Conservation (phyloP, 225 moss, liverwort and hornwort genomes). For the Polytrichum commune region DNA sequence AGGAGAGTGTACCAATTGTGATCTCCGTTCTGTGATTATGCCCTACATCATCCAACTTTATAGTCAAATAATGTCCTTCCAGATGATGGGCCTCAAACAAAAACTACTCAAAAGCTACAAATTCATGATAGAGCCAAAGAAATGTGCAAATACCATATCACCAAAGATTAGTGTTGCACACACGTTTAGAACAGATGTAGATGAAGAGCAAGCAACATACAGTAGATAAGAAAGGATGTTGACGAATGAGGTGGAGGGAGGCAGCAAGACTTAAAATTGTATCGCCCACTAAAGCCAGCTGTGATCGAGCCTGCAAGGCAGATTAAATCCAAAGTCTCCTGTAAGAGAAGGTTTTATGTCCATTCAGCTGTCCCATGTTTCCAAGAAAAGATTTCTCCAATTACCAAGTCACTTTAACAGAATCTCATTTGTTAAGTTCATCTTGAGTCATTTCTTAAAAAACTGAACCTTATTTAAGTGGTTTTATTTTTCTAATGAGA, state of each 20-base stretch:
- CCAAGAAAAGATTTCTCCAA: too few relatives aligned
- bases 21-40: conserved; percentile 69
- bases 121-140: neutral
- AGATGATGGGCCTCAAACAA: neutral
- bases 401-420: too few relatives aligned
- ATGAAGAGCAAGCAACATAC: conserved; percentile 18
- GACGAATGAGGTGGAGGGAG: conserved; percentile 53
- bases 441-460: too few relatives aligned
- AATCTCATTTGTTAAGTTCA: too few relatives aligned
- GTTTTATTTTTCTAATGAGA: too few relatives aligned
- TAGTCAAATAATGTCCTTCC: neutral
- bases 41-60: conserved; percentile 47
- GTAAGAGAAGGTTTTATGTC: too few relatives aligned
- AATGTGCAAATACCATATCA: neutral
- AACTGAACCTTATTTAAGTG: too few relatives aligned
- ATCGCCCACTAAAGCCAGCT: conserved; percentile 51
- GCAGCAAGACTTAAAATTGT: conserved; percentile 46
- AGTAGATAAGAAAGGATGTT: conserved; percentile 47
- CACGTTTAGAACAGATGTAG: neutral
- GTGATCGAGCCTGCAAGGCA: conserved; percentile 42
- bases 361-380: too few relatives aligned
- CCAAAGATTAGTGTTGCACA: neutral
- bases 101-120: too few relatives aligned
- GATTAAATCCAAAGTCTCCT: neutral
- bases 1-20: conserved; percentile 51